Conservation (phyloP, 2,329 filamentous ascomycete genomes). For the Fusarium sp. region DNA sequence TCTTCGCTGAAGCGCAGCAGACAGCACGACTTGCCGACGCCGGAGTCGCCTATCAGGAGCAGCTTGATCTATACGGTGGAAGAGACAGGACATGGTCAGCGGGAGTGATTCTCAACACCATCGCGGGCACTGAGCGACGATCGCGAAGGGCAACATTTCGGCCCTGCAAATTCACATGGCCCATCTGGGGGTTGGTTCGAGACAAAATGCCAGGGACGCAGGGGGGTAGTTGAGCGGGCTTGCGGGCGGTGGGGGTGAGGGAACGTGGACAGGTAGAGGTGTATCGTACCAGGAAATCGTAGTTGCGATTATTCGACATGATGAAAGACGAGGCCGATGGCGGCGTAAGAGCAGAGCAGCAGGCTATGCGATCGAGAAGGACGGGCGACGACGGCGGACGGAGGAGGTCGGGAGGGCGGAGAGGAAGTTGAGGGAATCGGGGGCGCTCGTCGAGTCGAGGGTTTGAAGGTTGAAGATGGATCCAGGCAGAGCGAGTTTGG, state of each 20-base stretch:
- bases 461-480: slow-evolving; percentile 38
- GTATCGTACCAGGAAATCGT: slow-evolving; percentile 91
- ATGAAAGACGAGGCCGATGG: slow-evolving; percentile 45
- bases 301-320: slow-evolving; percentile 99
- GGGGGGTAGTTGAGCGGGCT: slow-evolving; percentile 21
- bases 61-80: slow-evolving; percentile 82
- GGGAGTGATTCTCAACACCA: background rate
- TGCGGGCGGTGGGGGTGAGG: slow-evolving; percentile 34
- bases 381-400: slow-evolving; percentile 22
- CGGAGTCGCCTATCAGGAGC: slow-evolving; percentile 94
- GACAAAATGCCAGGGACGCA: slow-evolving; percentile 23
- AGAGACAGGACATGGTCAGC: slow-evolving; percentile 15
- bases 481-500: slow-evolving; percentile 21
- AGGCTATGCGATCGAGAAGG: slow-evolving; percentile 24
- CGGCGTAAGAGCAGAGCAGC: slow-evolving; percentile 32
- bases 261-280: background rate
- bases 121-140: slow-evolving; percentile 2
- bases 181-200: slow-evolving; percentile 17
- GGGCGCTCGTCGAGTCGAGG: slow-evolving; percentile 16
- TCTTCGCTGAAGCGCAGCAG: slow-evolving; percentile 97
- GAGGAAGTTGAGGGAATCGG: slow-evolving; percentile 8
- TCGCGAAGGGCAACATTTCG: background rate
- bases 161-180: slow-evolving; percentile 7
- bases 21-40: slow-evolving; percentile 97
- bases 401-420: slow-evolving; percentile 11